Conservation (phyloP, 2,329 filamentous ascomycete species). For the Penicillium brasilianum region DNA sequence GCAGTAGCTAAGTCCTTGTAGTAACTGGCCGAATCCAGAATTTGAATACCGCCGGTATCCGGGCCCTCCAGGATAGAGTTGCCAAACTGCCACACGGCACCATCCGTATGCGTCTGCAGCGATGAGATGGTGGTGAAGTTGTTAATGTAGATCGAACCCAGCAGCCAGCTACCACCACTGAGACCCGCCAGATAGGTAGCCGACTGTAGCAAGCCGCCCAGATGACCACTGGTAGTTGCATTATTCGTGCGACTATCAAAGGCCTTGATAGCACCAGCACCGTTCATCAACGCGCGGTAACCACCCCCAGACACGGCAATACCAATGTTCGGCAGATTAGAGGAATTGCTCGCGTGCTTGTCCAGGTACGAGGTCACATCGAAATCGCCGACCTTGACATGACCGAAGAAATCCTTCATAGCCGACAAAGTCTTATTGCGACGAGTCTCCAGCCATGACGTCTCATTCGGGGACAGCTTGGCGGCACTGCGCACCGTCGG, state of each 20-base stretch:
- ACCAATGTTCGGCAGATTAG: conserved; percentile 69
- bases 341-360: conserved; percentile 59
- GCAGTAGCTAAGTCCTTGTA: conserved; percentile 63
- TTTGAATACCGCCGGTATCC: conserved; percentile 44
- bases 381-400: conserved; percentile 76
- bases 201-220: conserved; percentile 81
- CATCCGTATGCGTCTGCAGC: conserved; percentile 32
- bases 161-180: conserved; percentile 83
- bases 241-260: conserved; percentile 75
- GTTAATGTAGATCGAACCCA: conserved; percentile 78
- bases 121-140: conserved; percentile 74
- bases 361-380: conserved; percentile 76
- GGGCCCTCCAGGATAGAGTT: conserved; percentile 56
- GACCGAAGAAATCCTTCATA: conserved; percentile 73
- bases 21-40: conserved; percentile 61
- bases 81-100: conserved; percentile 37
- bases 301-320: conserved; percentile 84
- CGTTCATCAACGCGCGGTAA: conserved; percentile 84
- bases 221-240: conserved; percentile 66
- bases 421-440: conserved; percentile 74
- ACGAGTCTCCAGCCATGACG: conserved; percentile 73
- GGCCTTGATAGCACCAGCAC: conserved; percentile 79
- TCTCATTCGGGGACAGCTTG: conserved; percentile 71
- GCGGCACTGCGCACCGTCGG: conserved; percentile 71
- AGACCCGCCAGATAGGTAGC: conserved; percentile 82